Evolutionary conservation across 805 yeast species (phyloP), one percentile per base, ranked within the genome.

Genomic region (Candida maris): DNA sequence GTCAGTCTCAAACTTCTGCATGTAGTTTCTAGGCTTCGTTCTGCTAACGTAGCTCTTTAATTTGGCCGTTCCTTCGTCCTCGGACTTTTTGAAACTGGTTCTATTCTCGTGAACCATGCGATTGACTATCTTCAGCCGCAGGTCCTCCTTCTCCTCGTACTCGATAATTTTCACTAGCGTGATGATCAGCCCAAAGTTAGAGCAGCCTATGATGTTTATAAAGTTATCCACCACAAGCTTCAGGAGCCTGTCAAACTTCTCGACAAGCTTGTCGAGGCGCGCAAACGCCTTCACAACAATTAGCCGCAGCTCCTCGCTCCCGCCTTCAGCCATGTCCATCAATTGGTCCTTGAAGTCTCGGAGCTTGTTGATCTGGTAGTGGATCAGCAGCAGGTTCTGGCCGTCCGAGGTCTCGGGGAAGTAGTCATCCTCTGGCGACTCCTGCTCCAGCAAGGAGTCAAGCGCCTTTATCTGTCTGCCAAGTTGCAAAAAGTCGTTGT

Each of bases 271-370:
- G 36, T 63, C 67, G 34, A 81, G 57, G 1, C 79, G 77, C 5
- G 64, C 52, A 19, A 77, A 70, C 20, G 83, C 71, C 44, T 75
- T 75, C 25, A 60, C 56, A n/a, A 84, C 74, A 6, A 86, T 81
- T 27, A 81, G 69, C 45, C 77, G 73, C 12, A 81, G 76, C 56
- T 89, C 96, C 21, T 75, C 79, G 43, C 65, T 52, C 41, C 62
- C 21, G n/a, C 39, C 41, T 10, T 34, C 41, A 4, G 85, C 70
- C 58, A 82, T 70, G n/a, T 59, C 62, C 39, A 68, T 68, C 35
- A 89, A 70, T 54, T 81, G 84, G 46, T 91, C 97, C 45, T 72
- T 77, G 47, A 89, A 78, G 58, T 87, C 91, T 35, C 94, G 70
- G 14, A 86, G 75, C 51, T 73, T 73, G 31, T 79, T 81, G 40